Evolutionary conservation across 371 early-diverging fungal genomes (phyloP).

Genomic region (Rhizopus delemar): DNA sequence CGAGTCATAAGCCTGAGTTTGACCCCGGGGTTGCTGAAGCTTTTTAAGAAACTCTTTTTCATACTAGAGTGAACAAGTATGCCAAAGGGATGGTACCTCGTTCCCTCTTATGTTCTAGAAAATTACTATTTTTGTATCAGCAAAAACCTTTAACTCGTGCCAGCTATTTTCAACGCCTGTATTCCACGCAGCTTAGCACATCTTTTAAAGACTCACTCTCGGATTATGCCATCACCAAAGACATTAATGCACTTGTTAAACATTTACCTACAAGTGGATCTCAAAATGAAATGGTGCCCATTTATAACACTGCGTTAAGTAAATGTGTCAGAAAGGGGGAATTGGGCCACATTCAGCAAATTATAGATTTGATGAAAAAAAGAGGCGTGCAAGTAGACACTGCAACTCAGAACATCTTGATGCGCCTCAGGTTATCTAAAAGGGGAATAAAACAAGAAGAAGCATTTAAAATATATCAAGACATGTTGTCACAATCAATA

Average conservation of each 20-base stretch:
- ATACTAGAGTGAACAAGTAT: conserved; percentile 21
- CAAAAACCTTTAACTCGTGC: not conserved
- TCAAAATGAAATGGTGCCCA: not conserved
- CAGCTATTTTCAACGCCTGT: not conserved
- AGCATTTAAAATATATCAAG: conserved; percentile 12
- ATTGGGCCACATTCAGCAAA: conserved; percentile 24
- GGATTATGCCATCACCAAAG: conserved; percentile 7
- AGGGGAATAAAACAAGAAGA: conserved; percentile 1
- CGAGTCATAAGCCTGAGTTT: conserved; percentile 3
- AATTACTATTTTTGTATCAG: conserved; percentile 6
- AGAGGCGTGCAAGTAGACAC: conserved; percentile 23
- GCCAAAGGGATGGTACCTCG: conserved; percentile 34
- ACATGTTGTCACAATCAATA: conserved; percentile 18
- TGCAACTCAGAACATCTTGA: conserved; percentile 36
- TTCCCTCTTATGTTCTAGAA: conserved; percentile 31
- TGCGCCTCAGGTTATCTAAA: conserved; percentile 19
- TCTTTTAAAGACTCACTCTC: conserved; percentile 7
- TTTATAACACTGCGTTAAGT: conserved; percentile 34
- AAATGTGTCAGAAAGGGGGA: conserved; percentile 16
- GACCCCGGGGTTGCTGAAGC: not conserved
- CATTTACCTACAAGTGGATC: conserved; percentile 8
- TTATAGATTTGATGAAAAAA: conserved; percentile 28
- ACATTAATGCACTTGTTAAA: conserved; percentile 9
- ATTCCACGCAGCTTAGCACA: not conserved
- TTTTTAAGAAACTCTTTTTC: not conserved